Evolutionary conservation across 441 rosid genomes (phyloP), one percentile per base, ranked within the genome.

Genomic region (Euphorbia schlechtendalii): DNA sequence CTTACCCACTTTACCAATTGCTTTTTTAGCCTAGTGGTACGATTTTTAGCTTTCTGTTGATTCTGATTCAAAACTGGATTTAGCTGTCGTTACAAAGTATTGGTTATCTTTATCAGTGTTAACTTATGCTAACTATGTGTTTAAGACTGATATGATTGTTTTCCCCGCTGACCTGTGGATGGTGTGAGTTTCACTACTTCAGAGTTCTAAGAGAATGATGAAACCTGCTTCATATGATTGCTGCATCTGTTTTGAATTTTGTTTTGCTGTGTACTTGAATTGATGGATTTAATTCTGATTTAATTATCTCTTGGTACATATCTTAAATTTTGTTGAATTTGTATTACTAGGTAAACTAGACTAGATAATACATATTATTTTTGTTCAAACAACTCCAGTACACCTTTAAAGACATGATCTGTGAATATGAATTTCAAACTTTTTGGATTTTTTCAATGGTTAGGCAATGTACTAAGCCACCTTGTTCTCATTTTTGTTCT

Each of bases 11-110:
- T 52, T 52, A 52, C 49, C 54, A 49, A 20, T 49, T 20, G 54
- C 54, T 18, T 49, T 49, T 54, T 32, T 30, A 11, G 25, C 25
- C 24, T 61, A 43, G 15, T 43, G 65, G 65, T 61, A 61, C 17
- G 0, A 3, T 24, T 43, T 61, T 24, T 28, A 2, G 20, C 21
- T 15, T 24, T 61, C 18, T 12, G 17, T 45, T 24, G 11, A 5
- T 14, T 24, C 2, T 43, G 17, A 40, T 38, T 15, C 17, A 13
- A 21, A 59, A 38, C 24, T 20, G 18, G 10, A 40, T 10, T 21
- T 59, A 21, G 24, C 2, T 18, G 46, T 38, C 2, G 45, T 59
- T 21, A 54, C 52, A 17, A 15, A 14, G 48, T 43, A 2, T 12
- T 43, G 48, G 12, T 43, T 43, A n/a, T n/a, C 11, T 18, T n/a